Conservation (phyloP, 768 basidiomycete species). For the Amanita fuliginea region DNA sequence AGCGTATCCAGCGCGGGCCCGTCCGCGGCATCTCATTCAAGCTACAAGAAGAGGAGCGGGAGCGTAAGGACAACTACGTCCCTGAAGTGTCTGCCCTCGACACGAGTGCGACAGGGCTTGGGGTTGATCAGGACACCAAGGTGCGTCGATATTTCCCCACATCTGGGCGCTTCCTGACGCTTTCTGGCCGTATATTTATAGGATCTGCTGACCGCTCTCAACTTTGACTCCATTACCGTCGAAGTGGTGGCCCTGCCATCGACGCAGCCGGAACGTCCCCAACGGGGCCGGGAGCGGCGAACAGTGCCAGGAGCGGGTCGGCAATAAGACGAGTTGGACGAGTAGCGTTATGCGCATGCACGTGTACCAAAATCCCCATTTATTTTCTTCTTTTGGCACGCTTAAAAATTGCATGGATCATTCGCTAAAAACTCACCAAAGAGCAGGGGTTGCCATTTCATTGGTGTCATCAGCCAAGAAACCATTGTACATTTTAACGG, state of each 20-base stretch:
- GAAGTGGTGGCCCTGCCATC: conserved; percentile 55
- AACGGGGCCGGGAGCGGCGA: conserved; percentile 18
- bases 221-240: conserved; percentile 88
- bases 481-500: no score
- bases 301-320: conserved; percentile 70
- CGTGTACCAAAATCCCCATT: not conserved
- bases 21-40: conserved; percentile 99
- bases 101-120: conserved; percentile 57
- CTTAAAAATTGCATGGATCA: not conserved
- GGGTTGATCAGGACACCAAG: conserved; percentile 92
- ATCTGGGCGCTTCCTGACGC: not conserved
- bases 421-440: no score
- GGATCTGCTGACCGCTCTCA: conserved; percentile 84
- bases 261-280: conserved; percentile 57
- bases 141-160: conserved; percentile 30
- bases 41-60: conserved; percentile 98
- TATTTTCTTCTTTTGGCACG: not conserved
- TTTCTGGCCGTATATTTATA: conserved; percentile 16
- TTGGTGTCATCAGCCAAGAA: no score
- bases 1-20: conserved; percentile 96
- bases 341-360: not conserved
- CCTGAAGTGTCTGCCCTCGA: conserved; percentile 97
- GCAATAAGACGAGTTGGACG: conserved; percentile 3
- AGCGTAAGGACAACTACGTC: conserved; percentile 98
- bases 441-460: no score